Evolutionary conservation across 805 yeast species (phyloP), one percentile per base, ranked within the genome.

Genomic region (Lipomyces sp.): DNA sequence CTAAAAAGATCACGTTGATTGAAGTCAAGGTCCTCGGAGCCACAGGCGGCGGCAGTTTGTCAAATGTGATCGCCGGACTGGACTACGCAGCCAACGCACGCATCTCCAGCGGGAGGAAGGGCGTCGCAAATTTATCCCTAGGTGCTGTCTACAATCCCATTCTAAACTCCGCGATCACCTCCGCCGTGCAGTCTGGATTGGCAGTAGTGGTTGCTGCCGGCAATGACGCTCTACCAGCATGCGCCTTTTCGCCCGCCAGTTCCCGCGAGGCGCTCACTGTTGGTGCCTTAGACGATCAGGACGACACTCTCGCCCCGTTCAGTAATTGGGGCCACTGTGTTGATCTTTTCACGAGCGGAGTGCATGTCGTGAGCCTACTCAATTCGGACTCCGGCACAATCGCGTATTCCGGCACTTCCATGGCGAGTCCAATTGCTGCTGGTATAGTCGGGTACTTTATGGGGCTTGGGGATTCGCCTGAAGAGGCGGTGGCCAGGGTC

Each of bases 341-440:
- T 6, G 92, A 91, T 74, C 81, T 91, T 0, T 89, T 90, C 77
- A 92, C 97, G 0, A 85, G 94, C 58, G 98, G 98, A 0, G 88
- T 92, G 75, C 89, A 91, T 77, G 86, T 94, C 68, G 82, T 89
- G 72, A 91, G 97, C 55, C 75, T 79, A 34, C 74, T 77, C 45
- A 76, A 73, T 59, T 57, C 59, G 42, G 72, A 75, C 54, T 74
- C 76, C 58, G 70, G 72, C 34, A 69, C 76, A 15, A 67, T 61
- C 32, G 56, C 64, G 15, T 66, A 59, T 51, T 90, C 74, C 10
- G 99, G 99, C 80, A 94, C 98, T 10, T 94, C 98, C 15, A 94
- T 94, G 99, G 97, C 98, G 30, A 90, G 98, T 50, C 98, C 99
- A 57, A 97, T 92, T 76, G 93, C 93, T 73, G 88, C 92, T 67